Evolutionary conservation across 2,329 filamentous ascomycete genomes (phyloP).

Genomic region (Neofusicoccum sp.): DNA sequence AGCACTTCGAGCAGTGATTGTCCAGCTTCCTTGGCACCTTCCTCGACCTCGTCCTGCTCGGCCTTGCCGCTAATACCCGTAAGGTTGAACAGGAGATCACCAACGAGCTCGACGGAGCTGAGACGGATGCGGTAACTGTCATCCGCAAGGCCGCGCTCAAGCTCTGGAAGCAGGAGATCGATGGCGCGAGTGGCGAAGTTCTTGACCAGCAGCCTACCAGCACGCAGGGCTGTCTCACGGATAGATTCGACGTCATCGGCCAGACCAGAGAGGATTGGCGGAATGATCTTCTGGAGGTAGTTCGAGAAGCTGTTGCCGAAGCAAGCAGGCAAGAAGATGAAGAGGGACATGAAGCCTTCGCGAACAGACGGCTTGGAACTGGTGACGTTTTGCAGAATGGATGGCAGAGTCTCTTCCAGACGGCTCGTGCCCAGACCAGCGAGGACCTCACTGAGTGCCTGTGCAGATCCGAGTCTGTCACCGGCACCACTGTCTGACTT

Average conservation of each 20-base stretch:
- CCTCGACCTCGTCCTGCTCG: slow-evolving; percentile 75
- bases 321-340: slow-evolving; percentile 98
- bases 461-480: slow-evolving; percentile 91
- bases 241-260: slow-evolving; percentile 97
- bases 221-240: slow-evolving; percentile 90
- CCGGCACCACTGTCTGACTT: slow-evolving; percentile 96
- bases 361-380: slow-evolving; percentile 87
- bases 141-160: slow-evolving; percentile 94
- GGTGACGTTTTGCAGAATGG: slow-evolving; percentile 92
- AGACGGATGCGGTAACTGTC: slow-evolving; percentile 97
- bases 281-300: slow-evolving; percentile 93
- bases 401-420: slow-evolving; percentile 92
- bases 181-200: slow-evolving; percentile 96
- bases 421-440: slow-evolving; percentile 89
- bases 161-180: slow-evolving; percentile 86
- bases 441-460: slow-evolving; percentile 93
- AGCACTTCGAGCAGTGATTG: slow-evolving; percentile 92
- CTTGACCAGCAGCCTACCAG: slow-evolving; percentile 92
- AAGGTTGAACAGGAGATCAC: slow-evolving; percentile 95
- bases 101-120: slow-evolving; percentile 95
- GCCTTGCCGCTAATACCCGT: slow-evolving; percentile 80
- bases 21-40: slow-evolving; percentile 79
- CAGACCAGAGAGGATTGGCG: slow-evolving; percentile 87
- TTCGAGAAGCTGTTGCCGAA: slow-evolving; percentile 98
- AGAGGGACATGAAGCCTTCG: slow-evolving; percentile 98